phyloP scores from a whole-genome alignment of 768 basidiomycete genomes.

The Gautieria morchelliformis region DNA sequence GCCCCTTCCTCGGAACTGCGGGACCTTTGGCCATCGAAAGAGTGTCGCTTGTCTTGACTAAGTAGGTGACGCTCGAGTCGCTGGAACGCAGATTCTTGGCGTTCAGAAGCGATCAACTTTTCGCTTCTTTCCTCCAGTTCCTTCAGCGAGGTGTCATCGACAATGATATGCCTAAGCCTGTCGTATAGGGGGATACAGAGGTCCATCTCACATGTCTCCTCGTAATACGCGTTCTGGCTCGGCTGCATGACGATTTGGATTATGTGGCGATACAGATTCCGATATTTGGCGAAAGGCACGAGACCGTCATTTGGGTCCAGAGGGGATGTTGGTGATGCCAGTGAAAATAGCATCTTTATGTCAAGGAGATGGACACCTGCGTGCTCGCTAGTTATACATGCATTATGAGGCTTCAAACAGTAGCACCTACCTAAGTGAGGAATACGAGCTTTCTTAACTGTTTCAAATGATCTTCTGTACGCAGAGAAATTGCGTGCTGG shows the following conservation, averaged over 20 bases:
- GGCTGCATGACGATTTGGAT: slow-evolving; percentile 1
- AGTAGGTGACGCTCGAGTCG: background rate
- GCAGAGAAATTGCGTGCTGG: background rate
- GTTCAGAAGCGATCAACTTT: background rate
- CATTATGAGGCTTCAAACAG: background rate
- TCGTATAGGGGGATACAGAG: background rate
- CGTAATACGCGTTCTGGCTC: background rate
- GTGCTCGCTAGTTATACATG: background rate
- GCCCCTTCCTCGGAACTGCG: background rate
- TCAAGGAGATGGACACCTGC: background rate
- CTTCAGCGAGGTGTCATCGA: background rate
- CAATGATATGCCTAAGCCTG: background rate
- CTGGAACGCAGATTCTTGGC: background rate
- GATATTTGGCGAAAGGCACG: slow-evolving; percentile 1
- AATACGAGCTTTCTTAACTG: background rate
- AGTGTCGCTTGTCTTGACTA: background rate
- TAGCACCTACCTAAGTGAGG: background rate
- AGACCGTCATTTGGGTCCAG: background rate
- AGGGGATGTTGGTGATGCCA: background rate
- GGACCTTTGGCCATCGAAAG: background rate
- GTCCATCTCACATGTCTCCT: background rate
- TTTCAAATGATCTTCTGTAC: background rate
- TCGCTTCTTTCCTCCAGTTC: background rate
- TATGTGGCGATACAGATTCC: background rate
- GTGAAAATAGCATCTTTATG: background rate